phyloP scores from a whole-genome alignment of 1,284 basidiomycete species.

The Sanguinoderma infundibulare region DNA sequence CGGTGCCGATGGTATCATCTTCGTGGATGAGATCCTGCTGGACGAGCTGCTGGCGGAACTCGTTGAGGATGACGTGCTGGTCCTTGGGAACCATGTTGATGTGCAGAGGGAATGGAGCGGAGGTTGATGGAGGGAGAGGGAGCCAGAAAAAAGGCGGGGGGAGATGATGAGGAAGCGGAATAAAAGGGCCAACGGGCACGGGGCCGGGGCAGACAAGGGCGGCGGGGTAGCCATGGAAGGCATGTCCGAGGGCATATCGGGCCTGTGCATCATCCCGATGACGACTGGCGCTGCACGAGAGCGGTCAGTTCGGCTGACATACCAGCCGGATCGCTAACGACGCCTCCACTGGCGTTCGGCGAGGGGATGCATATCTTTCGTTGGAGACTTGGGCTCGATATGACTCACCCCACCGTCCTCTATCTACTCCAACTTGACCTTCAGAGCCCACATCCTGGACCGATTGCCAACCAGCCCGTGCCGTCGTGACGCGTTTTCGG shows the following conservation, averaged over 20 bases:
- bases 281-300: conserved; percentile 5
- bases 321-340: neutral
- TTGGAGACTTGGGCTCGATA: too few species aligned
- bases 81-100: conserved; percentile 23
- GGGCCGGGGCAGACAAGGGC: too few species aligned
- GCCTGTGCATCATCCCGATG: conserved; percentile 23
- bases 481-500: neutral
- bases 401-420: too few species aligned
- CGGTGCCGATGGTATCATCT: conserved; percentile 67
- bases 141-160: neutral
- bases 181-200: too few species aligned
- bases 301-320: conserved; percentile 5
- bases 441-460: neutral
- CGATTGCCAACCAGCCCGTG: neutral
- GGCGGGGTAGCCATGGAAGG: conserved; percentile 2
- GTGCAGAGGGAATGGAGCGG: neutral
- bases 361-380: too few species aligned
- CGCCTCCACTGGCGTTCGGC: neutral
- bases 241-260: conserved; percentile 9
- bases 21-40: conserved; percentile 57
- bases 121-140: neutral
- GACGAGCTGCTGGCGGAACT: conserved; percentile 54
- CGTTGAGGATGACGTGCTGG: conserved; percentile 25
- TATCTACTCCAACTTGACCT: too few species aligned
- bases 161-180: neutral